These are phyloP conservation scores for Colletotrichum caudatum DNA, from an alignment of 2,329 filamentous ascomycete genomes.

Conservation along the genomic window DNA sequence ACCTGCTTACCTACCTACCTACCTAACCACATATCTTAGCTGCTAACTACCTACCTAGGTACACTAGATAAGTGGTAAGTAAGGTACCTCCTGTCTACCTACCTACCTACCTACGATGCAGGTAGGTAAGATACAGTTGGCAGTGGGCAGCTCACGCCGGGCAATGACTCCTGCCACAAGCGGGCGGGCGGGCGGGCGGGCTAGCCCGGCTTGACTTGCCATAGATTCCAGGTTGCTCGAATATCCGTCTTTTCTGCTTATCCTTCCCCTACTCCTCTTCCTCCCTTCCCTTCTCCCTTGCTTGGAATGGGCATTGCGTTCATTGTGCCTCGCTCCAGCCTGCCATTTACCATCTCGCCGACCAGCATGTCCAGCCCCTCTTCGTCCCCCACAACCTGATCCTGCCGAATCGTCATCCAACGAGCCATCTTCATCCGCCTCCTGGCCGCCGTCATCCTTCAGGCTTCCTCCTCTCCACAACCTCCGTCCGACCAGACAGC, in stretches of 20 bases:
- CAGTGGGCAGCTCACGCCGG: constrained; percentile 19
- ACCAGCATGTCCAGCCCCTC: constrained; percentile 2
- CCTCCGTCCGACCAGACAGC: constrained; percentile 29
- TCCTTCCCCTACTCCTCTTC: not conserved
- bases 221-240: constrained; percentile 5
- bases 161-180: constrained; percentile 18
- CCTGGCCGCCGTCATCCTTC: not conserved
- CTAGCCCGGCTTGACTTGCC: not conserved
- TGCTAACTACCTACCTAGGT: no score
- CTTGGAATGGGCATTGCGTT: not conserved
- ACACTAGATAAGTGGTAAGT: no score
- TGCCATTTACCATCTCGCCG: not conserved
- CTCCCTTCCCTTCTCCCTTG: not conserved
- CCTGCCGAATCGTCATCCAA: constrained; percentile 11
- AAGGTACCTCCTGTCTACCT: no score
- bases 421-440: not conserved
- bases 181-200: not conserved
- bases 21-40: not conserved
- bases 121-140: not conserved
- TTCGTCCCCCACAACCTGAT: not conserved
- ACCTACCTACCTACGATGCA: no score
- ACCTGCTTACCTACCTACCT: no score
- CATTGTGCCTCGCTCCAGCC: not conserved
- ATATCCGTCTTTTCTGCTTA: constrained; percentile 3
- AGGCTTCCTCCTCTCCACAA: constrained; percentile 11